phyloP scores from a whole-genome alignment of 352 stramenopile genomes.

The Paralagenidium karlingii region DNA sequence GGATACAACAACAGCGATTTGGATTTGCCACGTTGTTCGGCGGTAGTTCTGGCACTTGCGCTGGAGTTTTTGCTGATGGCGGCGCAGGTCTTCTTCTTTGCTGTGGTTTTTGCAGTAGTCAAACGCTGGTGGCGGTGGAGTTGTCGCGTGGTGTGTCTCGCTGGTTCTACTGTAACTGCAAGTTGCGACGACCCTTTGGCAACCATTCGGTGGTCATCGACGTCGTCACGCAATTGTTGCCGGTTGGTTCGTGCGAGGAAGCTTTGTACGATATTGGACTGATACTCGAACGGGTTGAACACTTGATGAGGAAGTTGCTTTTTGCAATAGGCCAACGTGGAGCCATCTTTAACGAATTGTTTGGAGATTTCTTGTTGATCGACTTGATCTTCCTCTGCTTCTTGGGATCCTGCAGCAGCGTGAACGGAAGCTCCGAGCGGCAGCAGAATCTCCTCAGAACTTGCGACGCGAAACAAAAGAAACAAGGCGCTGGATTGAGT shows the following conservation, averaged over 20 bases:
- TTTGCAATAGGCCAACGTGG: too few species aligned
- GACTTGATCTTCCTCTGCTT: neutral
- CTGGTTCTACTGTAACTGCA: too few species aligned
- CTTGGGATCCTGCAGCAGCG: neutral
- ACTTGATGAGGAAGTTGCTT: too few species aligned
- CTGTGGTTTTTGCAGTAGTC: neutral
- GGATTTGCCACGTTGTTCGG: neutral
- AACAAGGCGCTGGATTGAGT: conserved; percentile 1
- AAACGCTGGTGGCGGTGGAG: too few species aligned
- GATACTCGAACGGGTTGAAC: conserved; percentile 22
- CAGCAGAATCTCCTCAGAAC: conserved; percentile 19
- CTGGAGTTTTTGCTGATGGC: neutral
- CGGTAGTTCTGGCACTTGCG: neutral
- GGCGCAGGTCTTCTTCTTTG: neutral
- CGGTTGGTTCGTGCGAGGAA: too few species aligned
- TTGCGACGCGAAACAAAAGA: conserved; percentile 18
- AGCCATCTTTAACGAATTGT: too few species aligned
- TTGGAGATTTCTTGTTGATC: conserved; percentile 1
- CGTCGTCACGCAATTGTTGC: too few species aligned
- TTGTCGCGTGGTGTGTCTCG: too few species aligned
- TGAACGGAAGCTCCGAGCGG: neutral
- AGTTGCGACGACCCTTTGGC: too few species aligned
- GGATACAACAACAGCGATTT: conserved; percentile 3
- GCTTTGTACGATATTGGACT: conserved; percentile 3
- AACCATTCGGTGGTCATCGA: too few species aligned